Base-by-base conservation (phyloP, 2,329 filamentous ascomycete genomes). In the Ophiostoma tasmaniense region DNA sequence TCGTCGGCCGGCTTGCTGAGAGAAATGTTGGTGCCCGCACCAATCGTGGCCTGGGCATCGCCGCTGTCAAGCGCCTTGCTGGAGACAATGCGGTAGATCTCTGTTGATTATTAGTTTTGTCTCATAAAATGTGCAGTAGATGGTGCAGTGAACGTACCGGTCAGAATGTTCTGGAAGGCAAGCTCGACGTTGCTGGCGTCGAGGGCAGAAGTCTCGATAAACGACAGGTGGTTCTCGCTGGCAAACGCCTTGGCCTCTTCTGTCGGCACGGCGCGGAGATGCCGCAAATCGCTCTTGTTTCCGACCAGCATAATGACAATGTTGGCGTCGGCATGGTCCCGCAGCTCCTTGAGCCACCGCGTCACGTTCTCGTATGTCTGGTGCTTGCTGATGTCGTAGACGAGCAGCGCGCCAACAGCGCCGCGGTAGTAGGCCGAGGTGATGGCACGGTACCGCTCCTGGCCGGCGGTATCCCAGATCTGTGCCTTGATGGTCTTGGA, bases 261-360 rank as follows among this genome's bases (percentile, higher is more conserved):
- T 71, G 95, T 99, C 67, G 95, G 93, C 74, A 99, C 95, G 74
- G 95, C 95, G 79, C 95, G 88, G 77, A 99, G 85, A 82, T 99
- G 95, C 81, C 93, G 91, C 90, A 98, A 90, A 96, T 99, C 95
- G 81, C 93, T 98, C 90, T 99, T 99, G 89, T 99, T 99, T 80
- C 95, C 95, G 69, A 98, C 95, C 76, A 99, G 85, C 95, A 99
- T 99, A 79, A 99, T 99, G 76, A 99, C 93, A 76, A 98, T 97
- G 83, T 98, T 98, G 76, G 93, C 93, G 80, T 99, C 95, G 75
- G 95, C 95, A 81, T 99, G 93, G 78, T 97, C 95, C 76, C 95
- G 89, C 78, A 99, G 86, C 85, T 99, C 95, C 84, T 98, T 99
- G 84, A 99, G 83, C 95, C 95, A 99, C 82, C 96, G 88, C 74